phyloP scores from a whole-genome alignment of 306 rosid species.

The Quercus robur region DNA sequence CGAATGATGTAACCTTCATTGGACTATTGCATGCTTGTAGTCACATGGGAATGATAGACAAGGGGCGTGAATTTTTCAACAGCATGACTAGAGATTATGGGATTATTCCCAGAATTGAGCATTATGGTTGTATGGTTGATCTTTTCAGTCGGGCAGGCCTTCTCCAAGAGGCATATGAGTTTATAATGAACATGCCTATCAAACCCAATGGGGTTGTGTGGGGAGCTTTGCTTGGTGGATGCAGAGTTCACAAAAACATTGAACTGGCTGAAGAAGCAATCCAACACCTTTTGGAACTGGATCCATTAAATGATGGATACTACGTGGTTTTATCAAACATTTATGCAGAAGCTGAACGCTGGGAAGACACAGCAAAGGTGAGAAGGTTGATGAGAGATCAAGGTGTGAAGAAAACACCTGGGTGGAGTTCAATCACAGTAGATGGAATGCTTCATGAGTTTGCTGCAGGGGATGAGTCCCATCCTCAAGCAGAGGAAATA shows the following conservation, averaged over 20 bases:
- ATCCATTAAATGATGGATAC: slow-evolving; percentile 56
- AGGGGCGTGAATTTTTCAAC: slow-evolving; percentile 42
- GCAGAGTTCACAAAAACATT: slow-evolving; percentile 51
- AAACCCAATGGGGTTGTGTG: slow-evolving; percentile 49
- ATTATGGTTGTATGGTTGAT: slow-evolving; percentile 64
- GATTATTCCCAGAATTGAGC: slow-evolving; percentile 46
- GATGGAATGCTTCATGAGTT: slow-evolving; percentile 44
- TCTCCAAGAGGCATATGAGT: slow-evolving; percentile 47
- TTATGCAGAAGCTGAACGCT: slow-evolving; percentile 46
- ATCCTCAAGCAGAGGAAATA: slow-evolving; percentile 44
- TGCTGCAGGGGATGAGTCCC: slow-evolving; percentile 54
- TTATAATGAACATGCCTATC: slow-evolving; percentile 51
- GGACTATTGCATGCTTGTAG: slow-evolving; percentile 62
- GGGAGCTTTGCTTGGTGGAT: slow-evolving; percentile 64
- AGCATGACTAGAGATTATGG: slow-evolving; percentile 49
- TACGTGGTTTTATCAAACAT: slow-evolving; percentile 47
- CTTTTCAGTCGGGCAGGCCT: slow-evolving; percentile 51
- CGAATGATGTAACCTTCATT: slow-evolving; percentile 45
- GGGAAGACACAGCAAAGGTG: slow-evolving; percentile 35
- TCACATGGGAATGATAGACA: slow-evolving; percentile 48
- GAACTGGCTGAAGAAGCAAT: slow-evolving; percentile 42
- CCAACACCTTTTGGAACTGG: slow-evolving; percentile 34
- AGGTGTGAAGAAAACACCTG: slow-evolving; percentile 51
- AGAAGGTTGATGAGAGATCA: slow-evolving; percentile 48
- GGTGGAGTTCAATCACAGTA: slow-evolving; percentile 52